Evolutionary conservation across 305 asterid genomes (phyloP).

Genomic region (Solanum aculeatissimum): DNA sequence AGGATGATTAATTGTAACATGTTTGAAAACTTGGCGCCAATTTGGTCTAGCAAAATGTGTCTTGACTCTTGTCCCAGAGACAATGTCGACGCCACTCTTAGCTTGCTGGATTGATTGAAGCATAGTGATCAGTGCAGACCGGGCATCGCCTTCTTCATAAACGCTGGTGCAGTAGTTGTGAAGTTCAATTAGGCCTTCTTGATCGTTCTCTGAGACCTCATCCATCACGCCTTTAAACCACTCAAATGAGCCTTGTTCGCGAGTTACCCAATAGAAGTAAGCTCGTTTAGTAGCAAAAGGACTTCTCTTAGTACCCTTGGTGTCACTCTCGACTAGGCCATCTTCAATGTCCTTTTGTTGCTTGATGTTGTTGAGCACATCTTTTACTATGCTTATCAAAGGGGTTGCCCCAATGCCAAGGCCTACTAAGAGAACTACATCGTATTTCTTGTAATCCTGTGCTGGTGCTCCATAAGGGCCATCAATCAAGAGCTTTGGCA

Average conservation of each 20-base stretch:
- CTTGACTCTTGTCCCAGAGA: conserved; percentile 54
- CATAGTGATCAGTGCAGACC: conserved; percentile 80
- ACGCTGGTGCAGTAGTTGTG: conserved; percentile 73
- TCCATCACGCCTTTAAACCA: conserved; percentile 82
- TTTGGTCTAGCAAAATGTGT: conserved; percentile 71
- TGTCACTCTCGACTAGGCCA: background rate
- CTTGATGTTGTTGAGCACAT: conserved; percentile 47
- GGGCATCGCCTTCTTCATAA: conserved; percentile 86
- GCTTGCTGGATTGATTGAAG: conserved; percentile 77
- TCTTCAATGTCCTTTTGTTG: conserved; percentile 3
- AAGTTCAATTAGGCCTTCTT: conserved; percentile 62
- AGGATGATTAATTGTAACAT: conserved; percentile 52
- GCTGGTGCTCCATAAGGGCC: conserved; percentile 97
- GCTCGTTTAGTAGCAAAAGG: conserved; percentile 50
- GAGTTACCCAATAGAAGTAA: conserved; percentile 78
- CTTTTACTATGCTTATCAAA: conserved; percentile 70
- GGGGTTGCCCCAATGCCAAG: conserved; percentile 89
- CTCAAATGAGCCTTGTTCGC: conserved; percentile 80
- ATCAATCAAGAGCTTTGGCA: conserved; percentile 68
- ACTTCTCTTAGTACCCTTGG: conserved; percentile 24
- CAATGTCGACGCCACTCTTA: conserved; percentile 67
- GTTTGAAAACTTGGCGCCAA: conserved; percentile 63
- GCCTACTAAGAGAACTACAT: conserved; percentile 62
- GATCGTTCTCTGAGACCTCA: conserved; percentile 65
- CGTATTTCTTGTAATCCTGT: conserved; percentile 62